Base-by-base conservation (phyloP, 2,329 filamentous ascomycete genomes). In the Massarina eburnea region DNA sequence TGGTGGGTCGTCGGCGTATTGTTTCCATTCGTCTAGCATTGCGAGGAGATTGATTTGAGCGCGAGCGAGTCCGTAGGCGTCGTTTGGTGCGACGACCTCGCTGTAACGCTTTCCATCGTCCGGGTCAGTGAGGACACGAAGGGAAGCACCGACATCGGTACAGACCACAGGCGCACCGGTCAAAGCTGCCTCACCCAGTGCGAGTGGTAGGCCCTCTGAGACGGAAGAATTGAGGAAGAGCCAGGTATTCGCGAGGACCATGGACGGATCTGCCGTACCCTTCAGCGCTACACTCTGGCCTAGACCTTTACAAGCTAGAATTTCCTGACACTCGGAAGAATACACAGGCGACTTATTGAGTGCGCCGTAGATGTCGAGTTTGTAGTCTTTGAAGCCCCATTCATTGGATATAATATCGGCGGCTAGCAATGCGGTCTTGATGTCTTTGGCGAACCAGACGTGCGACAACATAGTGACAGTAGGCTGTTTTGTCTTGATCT, bases 401-500 rank as follows among this genome's bases (percentile, higher is more conserved):
- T 81, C 76, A 59, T 85, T 84, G 52, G 84, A 77, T 50, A 85
- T 84, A 50, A 85, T 78, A 54, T 85, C 82, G 1, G 82, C 82
- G 6, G 82, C 81, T 4, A 84, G 70, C 19, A 85, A 75, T 3
- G 82, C 82, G 2, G 77, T 84, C 63, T 84, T 84, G 65, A 85
- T 82, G 50, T 85, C 82, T 61, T 85, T 85, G 51, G 69, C 69
- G 48, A 77, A 78, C 64, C 79, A 79, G 3, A 81, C 74, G 51
- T 85, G 82, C 18, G 82, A 85, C 39, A 85, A 63, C 82, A 85
- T 85, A 20, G 81, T 82, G 2, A 84, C 82, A 0, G 82, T 85
- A 2, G 82, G 82, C 18, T 73, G 74, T 46, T 78, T 73, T 0
- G 81, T 79, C 41, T 78, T 78, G 54, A 84, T 81, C 43, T 81